Evolutionary conservation across 768 basidiomycete species (phyloP), one percentile per base, ranked within the genome.

Genomic region (Tricholoma flavovirens): DNA sequence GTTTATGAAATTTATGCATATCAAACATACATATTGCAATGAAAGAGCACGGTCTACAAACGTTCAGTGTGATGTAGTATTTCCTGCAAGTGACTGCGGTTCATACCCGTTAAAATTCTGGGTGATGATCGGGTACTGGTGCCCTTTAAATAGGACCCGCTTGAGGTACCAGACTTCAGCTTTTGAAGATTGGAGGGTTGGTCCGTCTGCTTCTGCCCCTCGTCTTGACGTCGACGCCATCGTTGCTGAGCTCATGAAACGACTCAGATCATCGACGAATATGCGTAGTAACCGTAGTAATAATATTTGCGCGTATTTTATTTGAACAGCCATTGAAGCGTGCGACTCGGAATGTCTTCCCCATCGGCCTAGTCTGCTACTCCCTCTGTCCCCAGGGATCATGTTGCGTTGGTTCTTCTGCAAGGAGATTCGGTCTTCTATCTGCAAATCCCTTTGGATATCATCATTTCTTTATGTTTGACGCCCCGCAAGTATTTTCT

Each of bases 81-180:
- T 26, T 5, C 5, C 5, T 26, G 24, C 2, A 48, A 45, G 49
- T 26, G 46, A 26, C 49, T 49, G 15, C 33, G 21, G 48, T 42
- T 33, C 84, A 57, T 55, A 89, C 90, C 90, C 89, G 62, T 91
- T 91, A 63, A 83, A 88, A 63, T 90, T 90, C 70, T 92, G 89
- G 0, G 88, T 90, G 51, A 92, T 84, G 56, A 91, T 84, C 65
- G 84, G 84, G 60, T 79, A 64, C 2, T 63, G 67, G 42, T 71
- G 67, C 2, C 69, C 63, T 26, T 71, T 74, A 62, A 87, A 93
- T 3, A 63, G 55, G 48, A 90, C 81, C 24, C 77, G 67, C 68
- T 91, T 92, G 67, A 92, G 82, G 66, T 85, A 81, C 90, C 90
- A 93, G 15, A 90, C 82, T 43, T 90, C 86, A 42, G 73, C 78